Conservation (phyloP, 2,329 filamentous ascomycete species). For the Fusarium sp. region DNA sequence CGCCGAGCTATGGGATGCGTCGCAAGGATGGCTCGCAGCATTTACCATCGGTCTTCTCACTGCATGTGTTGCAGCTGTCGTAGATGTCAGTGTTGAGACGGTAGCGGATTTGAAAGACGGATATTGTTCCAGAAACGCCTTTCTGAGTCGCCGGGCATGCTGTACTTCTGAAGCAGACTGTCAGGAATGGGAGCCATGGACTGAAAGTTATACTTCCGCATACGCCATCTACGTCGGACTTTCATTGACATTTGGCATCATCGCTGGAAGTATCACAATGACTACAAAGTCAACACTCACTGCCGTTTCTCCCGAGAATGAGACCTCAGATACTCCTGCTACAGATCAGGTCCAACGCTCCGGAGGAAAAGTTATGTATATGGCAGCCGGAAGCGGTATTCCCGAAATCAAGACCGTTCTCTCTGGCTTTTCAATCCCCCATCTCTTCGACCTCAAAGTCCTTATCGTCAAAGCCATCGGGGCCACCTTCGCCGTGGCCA, state of each 20-base stretch:
- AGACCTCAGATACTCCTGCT: fast-evolving
- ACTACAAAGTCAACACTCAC: conserved; percentile 24
- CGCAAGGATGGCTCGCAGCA: conserved; percentile 24
- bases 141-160: conserved; percentile 12
- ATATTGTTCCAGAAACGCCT: conserved; percentile 10
- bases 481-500: conserved; percentile 24
- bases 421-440: conserved; percentile 23
- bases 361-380: conserved; percentile 22
- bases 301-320: neutral
- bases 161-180: neutral
- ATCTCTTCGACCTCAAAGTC: conserved; percentile 27
- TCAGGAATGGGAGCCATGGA: conserved; percentile 12
- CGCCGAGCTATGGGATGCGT: conserved; percentile 1
- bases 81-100: conserved; percentile 29
- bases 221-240: conserved; percentile 21
- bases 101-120: conserved; percentile 31
- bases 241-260: conserved; percentile 14
- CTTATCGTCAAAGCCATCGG: conserved; percentile 27
- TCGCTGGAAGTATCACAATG: conserved; percentile 14
- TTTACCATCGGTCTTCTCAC: conserved; percentile 28
- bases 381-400: conserved; percentile 33
- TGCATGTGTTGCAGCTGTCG: conserved; percentile 3
- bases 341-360: fast-evolving
- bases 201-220: neutral
- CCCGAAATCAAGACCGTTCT: conserved; percentile 29